phyloP scores from a whole-genome alignment of 1,284 basidiomycete species.

The Ustilago lituana region DNA sequence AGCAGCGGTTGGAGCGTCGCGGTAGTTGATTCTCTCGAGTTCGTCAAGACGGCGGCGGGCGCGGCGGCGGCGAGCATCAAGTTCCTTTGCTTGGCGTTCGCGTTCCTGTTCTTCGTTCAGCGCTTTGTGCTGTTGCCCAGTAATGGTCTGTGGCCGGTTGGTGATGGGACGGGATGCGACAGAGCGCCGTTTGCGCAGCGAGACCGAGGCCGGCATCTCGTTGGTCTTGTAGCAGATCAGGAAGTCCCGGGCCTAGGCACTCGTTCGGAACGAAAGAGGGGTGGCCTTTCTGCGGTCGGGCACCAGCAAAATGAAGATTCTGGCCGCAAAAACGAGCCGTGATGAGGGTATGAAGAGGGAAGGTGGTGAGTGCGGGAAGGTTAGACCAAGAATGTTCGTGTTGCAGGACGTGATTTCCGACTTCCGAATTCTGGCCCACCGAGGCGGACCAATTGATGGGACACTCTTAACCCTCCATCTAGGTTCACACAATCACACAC shows the following conservation, averaged over 20 bases:
- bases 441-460: no score
- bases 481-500: no score
- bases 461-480: no score
- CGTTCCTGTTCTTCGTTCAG: constrained; percentile 39
- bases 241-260: neutral
- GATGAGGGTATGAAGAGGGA: neutral
- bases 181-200: constrained; percentile 38
- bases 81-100: constrained; percentile 37
- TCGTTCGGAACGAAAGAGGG: no score
- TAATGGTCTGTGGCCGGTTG: constrained; percentile 48
- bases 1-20: constrained; percentile 24
- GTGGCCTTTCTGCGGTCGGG: no score
- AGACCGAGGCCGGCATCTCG: constrained; percentile 30
- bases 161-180: constrained; percentile 33
- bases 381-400: no score
- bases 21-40: constrained; percentile 44
- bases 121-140: constrained; percentile 35
- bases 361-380: neutral
- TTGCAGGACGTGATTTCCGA: constrained; percentile 3
- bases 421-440: no score
- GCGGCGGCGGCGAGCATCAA: constrained; percentile 35
- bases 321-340: neutral
- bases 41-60: constrained; percentile 39
- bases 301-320: no score
- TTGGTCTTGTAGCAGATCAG: neutral